Conservation (phyloP, 352 stramenopile genomes). For the Thalassiosira hispida region DNA sequence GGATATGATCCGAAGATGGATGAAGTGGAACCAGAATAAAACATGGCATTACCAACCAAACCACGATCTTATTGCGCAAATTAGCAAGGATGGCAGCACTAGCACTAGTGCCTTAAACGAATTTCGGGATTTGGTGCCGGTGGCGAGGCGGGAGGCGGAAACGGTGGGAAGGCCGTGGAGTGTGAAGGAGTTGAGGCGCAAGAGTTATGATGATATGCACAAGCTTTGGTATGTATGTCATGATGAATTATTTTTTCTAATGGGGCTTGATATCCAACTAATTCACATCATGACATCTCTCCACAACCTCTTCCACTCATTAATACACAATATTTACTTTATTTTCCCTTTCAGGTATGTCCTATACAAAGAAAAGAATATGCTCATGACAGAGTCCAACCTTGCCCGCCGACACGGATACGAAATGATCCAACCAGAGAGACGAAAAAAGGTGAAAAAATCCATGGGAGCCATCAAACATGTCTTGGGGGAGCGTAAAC, state of each 20-base stretch:
- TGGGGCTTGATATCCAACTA: background rate
- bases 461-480: conserved; percentile 82
- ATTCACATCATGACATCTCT: background rate
- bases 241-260: background rate
- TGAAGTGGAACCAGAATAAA: conserved; percentile 40
- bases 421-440: conserved; percentile 75
- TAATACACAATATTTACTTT: background rate
- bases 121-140: conserved; percentile 75
- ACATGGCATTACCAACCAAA: conserved; percentile 31
- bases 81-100: conserved; percentile 24
- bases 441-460: conserved; percentile 78
- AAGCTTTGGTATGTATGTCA: conserved; percentile 92
- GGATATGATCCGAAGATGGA: conserved; percentile 38
- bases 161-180: conserved; percentile 92
- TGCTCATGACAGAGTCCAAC: conserved; percentile 93
- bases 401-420: conserved; percentile 65
- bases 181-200: conserved; percentile 94
- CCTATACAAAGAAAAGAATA: conserved; percentile 97
- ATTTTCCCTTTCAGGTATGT: conserved; percentile 86
- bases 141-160: conserved; percentile 57
- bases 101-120: conserved; percentile 60
- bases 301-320: background rate
- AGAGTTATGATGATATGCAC: conserved; percentile 97
- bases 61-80: conserved; percentile 28
- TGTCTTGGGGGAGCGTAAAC: conserved; percentile 82